Evolutionary conservation across 257 asterid species (phyloP), one percentile per base, ranked within the genome.

Genomic region (Thymus quinquecostatus): DNA sequence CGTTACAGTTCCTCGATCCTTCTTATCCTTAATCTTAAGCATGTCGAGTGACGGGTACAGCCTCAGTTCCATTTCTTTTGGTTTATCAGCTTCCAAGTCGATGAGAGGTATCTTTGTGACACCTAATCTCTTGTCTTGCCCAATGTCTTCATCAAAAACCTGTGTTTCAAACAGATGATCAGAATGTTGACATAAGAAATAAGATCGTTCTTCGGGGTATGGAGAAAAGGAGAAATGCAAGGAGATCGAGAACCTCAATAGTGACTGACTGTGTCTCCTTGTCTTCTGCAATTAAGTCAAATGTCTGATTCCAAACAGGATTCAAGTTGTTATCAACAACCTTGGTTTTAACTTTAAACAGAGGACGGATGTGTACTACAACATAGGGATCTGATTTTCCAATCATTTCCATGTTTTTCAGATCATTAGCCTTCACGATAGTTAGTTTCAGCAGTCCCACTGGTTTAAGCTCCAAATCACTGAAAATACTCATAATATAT

Each of bases 401-500:
- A 57, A 95, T 88, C 81, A 95, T 60, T 80, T 95, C 99, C 86
- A 81, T 89, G 79, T 95, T 95, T 87, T 95, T 95, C 71, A 95
- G 80, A 78, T 87, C 87, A 34, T 79, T 90, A 56, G 98, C 97
- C 85, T 59, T 80, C 60, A 82, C 62, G 11, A 95, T 77, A 4
- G 92, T 92, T 54, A 92, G 74, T 12, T 81, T 81, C 57, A 95
- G 89, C 76, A 80, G 85, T 73, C 99, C 99, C 74, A 89, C 97
- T 44, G 99, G 99, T 86, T 90, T 95, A 63, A 95, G 98, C 87
- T 95, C 98, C 89, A 95, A 83, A 11, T 95, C 99, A 78, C 99
- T 95, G 93, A 76, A 78, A 60, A 21, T 64, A 62, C 68, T 41
- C 69, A 57, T 13, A 74, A 80, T 13, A 72, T 38, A 62, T 43